Percentiles rank a stretch among this genome's conserved stretches.
Conservation (phyloP, 106 monocot genomes). For the Dendrobium chrysotoxum region DNA sequence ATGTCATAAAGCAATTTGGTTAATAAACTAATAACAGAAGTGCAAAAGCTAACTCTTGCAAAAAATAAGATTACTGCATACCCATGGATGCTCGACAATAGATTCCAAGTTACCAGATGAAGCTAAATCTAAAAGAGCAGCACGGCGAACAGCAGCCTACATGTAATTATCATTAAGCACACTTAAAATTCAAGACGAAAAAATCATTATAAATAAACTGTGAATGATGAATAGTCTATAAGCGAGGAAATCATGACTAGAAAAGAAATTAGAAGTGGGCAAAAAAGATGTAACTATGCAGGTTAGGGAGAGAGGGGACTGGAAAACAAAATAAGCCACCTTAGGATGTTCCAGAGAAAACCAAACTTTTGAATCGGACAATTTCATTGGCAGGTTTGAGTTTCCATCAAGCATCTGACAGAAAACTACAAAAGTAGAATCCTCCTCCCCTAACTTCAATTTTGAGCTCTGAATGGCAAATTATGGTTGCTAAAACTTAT, state of each 20-base stretch:
- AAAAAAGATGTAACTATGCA: not conserved
- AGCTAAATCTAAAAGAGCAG: slow-evolving; percentile 49
- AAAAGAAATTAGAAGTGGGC: not conserved
- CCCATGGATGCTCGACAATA: slow-evolving; percentile 30
- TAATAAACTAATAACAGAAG: not conserved
- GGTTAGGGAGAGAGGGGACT: not conserved
- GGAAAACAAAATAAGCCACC: slow-evolving; percentile 21
- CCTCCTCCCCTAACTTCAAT: slow-evolving; percentile 27
- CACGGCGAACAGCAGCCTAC: slow-evolving; percentile 63
- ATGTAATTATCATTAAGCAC: slow-evolving; percentile 2
- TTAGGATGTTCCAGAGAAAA: slow-evolving; percentile 86
- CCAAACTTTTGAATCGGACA: slow-evolving; percentile 63
- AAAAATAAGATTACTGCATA: slow-evolving; percentile 12
- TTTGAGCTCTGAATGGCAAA: slow-evolving; percentile 37
- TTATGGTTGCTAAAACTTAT: not conserved
- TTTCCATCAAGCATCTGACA: slow-evolving; percentile 47
- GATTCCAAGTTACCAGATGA: slow-evolving; percentile 39
- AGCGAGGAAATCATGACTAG: not conserved
- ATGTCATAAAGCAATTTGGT: not conserved
- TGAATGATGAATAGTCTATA: not conserved
- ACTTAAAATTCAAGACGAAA: not conserved
- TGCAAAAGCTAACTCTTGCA: not conserved
- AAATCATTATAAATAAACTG: not conserved
- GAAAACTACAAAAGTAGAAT: slow-evolving; percentile 30
- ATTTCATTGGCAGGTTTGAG: slow-evolving; percentile 24